Base-by-base conservation (phyloP, 1,139 yeast genomes). In the Yamadazyma dushanensis region DNA sequence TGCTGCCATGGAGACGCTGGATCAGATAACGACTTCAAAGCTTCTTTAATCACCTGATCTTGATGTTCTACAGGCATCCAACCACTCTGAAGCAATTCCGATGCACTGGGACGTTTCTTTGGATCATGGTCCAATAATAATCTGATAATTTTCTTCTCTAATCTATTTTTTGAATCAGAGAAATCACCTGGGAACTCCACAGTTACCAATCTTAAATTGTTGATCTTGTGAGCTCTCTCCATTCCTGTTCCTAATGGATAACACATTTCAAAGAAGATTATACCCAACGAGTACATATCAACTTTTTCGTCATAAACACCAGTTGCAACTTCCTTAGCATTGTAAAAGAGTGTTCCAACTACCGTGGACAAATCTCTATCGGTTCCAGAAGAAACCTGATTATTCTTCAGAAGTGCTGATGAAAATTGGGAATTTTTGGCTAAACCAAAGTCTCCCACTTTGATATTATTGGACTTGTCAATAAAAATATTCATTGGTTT, bases 401-500 rank as follows among this genome's bases (percentile, higher is more conserved):
- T 69, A 40, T 66, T 65, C 21, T 55, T 59, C 63, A 59, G 64
- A 16, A 69, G 56, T 3, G 61, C 70, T 31, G 56, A 66, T 19
- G 68, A 43, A 61, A 66, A 60, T 56, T 76, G 72, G 63, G 92
- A 42, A 49, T 81, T 86, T 50, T 89, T 90, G 0, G 98, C 99
- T 39, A 94, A 71, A 0, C 98, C 99, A 60, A 94, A 94, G 55
- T 94, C 98, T 47, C 99, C 98, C 22, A 94, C 86, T 56, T 94
- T 94, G 38, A 92, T 80, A 54, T 90, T 88, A 49, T 85, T 83
- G 1, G 87, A 77, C 47, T 84, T 83, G 57, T 92, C 98, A 48
- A 94, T 90, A 65, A 94, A 94, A 57, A 94, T 88, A 57, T 94
- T 94, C 75, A 84, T 84, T 1, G 98, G 98, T 56, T 94, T 94